Conservation (phyloP, 768 basidiomycete genomes). For the Calocybe indica region DNA sequence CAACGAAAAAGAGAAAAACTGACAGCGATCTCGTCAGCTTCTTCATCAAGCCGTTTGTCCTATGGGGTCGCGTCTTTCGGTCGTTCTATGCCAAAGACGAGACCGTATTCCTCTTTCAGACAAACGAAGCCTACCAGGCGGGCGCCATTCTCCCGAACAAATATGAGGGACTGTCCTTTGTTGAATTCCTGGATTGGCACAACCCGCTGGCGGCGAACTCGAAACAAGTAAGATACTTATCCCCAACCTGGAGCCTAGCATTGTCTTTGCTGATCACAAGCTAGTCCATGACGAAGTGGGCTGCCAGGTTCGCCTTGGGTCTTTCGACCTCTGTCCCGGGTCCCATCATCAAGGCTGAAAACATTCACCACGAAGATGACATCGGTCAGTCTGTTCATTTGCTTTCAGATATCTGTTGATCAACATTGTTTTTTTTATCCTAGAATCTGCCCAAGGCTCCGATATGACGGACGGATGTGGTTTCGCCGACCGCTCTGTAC, state of each 20-base stretch:
- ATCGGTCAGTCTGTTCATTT: slow-evolving; percentile 31
- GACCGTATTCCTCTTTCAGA: slow-evolving; percentile 48
- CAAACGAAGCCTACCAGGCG: slow-evolving; percentile 35
- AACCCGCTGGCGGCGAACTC: slow-evolving; percentile 44
- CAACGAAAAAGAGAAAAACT: no score
- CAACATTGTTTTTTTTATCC: slow-evolving; percentile 1
- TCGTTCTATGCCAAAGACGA: slow-evolving; percentile 58
- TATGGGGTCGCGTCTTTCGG: slow-evolving; percentile 50
- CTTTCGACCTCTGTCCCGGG: slow-evolving; percentile 64
- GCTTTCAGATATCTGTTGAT: background rate
- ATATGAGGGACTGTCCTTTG: slow-evolving; percentile 22
- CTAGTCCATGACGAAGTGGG: slow-evolving; percentile 61
- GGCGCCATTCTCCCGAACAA: slow-evolving; percentile 7
- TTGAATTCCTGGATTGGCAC: slow-evolving; percentile 48
- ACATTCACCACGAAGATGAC: slow-evolving; percentile 39
- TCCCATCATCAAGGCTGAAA: slow-evolving; percentile 24
- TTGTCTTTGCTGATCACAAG: background rate
- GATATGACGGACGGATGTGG: slow-evolving; percentile 59
- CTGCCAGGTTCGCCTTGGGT: slow-evolving; percentile 54
- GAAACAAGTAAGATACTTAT: slow-evolving; percentile 37
- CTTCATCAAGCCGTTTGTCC: slow-evolving; percentile 43
- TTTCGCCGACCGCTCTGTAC: slow-evolving; percentile 31
- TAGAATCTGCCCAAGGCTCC: slow-evolving; percentile 23
- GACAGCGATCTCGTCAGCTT: slow-evolving; percentile 30
- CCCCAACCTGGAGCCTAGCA: background rate